Base-by-base conservation (phyloP, 2,329 filamentous ascomycete species). In the Sporothrix sp. region DNA sequence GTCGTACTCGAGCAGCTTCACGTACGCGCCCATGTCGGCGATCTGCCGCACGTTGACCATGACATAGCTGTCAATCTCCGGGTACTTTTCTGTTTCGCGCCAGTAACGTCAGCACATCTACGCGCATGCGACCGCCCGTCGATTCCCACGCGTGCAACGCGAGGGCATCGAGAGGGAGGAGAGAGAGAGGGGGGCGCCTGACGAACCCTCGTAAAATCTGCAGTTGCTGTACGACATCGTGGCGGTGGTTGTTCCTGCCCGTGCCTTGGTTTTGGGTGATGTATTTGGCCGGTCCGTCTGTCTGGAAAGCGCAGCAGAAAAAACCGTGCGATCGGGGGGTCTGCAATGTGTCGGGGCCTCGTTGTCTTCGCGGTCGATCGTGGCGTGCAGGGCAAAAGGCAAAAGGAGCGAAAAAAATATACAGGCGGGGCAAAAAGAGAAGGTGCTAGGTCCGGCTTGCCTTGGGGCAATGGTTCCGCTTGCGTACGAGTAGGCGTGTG, bases 11-110 rank as follows among this genome's bases (percentile, higher is more conserved):
- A 98, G 84, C 51, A 98, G 84, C 75, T 98, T 98, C 65, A 98
- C 94, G 69, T 98, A 98, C 63, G 94, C 93, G 69, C 93, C 93
- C 94, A 98, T 98, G 72, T 98, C 94, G 69, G 93, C 93, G 67
- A 98, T 98, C 86, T 93, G 89, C 81, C 56, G 56, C 37, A 60
- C 93, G 71, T 97, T 98, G 68, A 98, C 93, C 93, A 98, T 98
- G 67, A 98, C 94, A 73, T 96, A 97, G 78, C 88, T 95, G 73
- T 98, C 93, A 68, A 98, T 91, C 78, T 97, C 93, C 53, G 89
- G 89, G 66, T 85, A 94, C 65, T 82, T 81, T 57, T 81, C 77
- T 58, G 51, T 23, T 73, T 4, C 11, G 30, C 14, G 30, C 32
- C 16, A 13, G 6, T 11, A 23, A 14, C 14, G 30, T 48, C n/a